These are phyloP conservation scores for Hortaea sp. DNA, from an alignment of 2,329 filamentous ascomycete genomes.

Conservation along the genomic window DNA sequence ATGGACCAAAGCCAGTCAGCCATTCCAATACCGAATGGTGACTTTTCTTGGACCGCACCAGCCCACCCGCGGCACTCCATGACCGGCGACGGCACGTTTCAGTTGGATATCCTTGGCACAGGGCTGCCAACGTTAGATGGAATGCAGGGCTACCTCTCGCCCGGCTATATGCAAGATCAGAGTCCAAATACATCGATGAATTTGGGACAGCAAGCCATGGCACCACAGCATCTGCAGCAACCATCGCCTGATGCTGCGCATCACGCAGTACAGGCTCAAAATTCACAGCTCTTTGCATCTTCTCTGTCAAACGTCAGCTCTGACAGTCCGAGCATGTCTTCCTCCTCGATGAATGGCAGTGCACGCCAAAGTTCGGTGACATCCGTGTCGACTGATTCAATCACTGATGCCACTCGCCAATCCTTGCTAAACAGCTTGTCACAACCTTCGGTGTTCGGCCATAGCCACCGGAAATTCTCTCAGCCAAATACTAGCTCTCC, in stretches of 20 bases:
- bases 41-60: slow-evolving; percentile 51
- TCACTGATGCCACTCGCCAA: slow-evolving; percentile 56
- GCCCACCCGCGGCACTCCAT: slow-evolving; percentile 56
- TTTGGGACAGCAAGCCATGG: slow-evolving; percentile 56
- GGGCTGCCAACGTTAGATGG: slow-evolving; percentile 68
- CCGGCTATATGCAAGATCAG: slow-evolving; percentile 63
- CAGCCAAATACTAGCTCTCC: slow-evolving; percentile 48
- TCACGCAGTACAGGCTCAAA: slow-evolving; percentile 32
- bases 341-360: slow-evolving; percentile 61
- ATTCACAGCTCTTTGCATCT: slow-evolving; percentile 48
- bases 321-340: slow-evolving; percentile 52
- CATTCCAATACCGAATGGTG: slow-evolving; percentile 16
- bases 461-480: slow-evolving; percentile 47
- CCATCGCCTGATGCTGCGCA: slow-evolving; percentile 10
- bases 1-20: slow-evolving; percentile 63
- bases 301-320: slow-evolving; percentile 55
- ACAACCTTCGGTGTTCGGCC: slow-evolving; percentile 44
- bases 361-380: slow-evolving; percentile 50
- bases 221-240: slow-evolving; percentile 13
- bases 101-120: slow-evolving; percentile 62
- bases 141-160: slow-evolving; percentile 62
- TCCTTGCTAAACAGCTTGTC: slow-evolving; percentile 52
- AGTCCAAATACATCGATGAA: slow-evolving; percentile 59
- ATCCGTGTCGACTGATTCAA: slow-evolving; percentile 53
- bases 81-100: slow-evolving; percentile 56